These are phyloP conservation scores for Zygnema cylindricum DNA, from an alignment of 139 green algal genomes.

Conservation along the genomic window DNA sequence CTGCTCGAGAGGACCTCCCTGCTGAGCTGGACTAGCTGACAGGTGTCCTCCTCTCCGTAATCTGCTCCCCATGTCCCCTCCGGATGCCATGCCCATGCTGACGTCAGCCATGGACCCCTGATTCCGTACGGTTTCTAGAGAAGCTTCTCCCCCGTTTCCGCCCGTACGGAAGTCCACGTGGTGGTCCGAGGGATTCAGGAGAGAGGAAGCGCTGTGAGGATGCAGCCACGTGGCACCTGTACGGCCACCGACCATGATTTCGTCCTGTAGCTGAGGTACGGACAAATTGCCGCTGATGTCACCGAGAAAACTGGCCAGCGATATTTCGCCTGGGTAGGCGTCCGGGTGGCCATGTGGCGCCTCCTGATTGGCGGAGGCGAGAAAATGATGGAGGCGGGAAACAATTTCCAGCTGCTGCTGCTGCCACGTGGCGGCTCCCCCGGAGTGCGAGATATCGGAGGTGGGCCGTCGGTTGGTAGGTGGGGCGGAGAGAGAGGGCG, in stretches of 20 bases:
- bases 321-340: neutral
- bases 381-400: neutral
- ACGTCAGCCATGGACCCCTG: too few species aligned
- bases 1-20: conserved; percentile 9
- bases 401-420: conserved; percentile 12
- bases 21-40: too few species aligned
- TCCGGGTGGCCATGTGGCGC: neutral
- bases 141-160: too few species aligned
- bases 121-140: too few species aligned
- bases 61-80: too few species aligned
- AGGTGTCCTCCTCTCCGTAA: too few species aligned
- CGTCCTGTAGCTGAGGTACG: neutral
- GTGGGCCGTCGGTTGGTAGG: neutral
- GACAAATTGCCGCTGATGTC: neutral
- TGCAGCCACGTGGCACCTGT: too few species aligned
- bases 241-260: too few species aligned
- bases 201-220: neutral
- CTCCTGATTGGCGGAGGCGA: neutral
- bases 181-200: too few species aligned
- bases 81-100: too few species aligned
- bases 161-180: too few species aligned
- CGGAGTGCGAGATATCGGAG: neutral
- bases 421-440: conserved; percentile 4
- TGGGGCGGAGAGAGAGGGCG: neutral
- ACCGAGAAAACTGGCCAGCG: neutral